Conservation (phyloP, 495 filamentous ascomycete genomes). For the Cairneyella variabilis region DNA sequence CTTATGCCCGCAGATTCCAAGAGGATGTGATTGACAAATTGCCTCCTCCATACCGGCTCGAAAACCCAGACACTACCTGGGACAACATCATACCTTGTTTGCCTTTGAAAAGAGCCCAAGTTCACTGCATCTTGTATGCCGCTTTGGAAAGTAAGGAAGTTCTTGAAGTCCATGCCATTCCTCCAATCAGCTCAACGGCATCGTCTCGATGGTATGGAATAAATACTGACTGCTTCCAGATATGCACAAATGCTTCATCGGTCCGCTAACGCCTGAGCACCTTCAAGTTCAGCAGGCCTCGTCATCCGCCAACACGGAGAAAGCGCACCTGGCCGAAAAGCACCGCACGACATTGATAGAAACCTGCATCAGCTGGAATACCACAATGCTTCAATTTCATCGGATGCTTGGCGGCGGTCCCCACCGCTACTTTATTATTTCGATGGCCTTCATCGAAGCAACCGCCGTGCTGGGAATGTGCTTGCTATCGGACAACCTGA, state of each 20-base stretch:
- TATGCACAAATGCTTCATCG: constrained; percentile 5
- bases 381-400: neutral
- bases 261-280: neutral
- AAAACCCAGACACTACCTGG: neutral
- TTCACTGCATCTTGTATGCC: neutral
- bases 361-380: neutral
- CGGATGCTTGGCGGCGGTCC: neutral
- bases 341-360: neutral
- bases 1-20: neutral
- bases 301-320: neutral
- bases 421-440: constrained; percentile 1
- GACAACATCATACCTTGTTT: neutral
- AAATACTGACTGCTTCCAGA: neutral
- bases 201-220: neutral
- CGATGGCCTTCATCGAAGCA: neutral
- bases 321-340: neutral
- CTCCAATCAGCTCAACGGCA: too few species aligned
- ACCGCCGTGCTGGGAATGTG: neutral
- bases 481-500: neutral
- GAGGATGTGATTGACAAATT: neutral
- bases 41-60: neutral
- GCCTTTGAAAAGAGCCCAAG: neutral
- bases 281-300: neutral
- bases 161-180: too few species aligned
- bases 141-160: neutral